Conservation (phyloP, 257 asterid species). For the Jasminum sambac region DNA sequence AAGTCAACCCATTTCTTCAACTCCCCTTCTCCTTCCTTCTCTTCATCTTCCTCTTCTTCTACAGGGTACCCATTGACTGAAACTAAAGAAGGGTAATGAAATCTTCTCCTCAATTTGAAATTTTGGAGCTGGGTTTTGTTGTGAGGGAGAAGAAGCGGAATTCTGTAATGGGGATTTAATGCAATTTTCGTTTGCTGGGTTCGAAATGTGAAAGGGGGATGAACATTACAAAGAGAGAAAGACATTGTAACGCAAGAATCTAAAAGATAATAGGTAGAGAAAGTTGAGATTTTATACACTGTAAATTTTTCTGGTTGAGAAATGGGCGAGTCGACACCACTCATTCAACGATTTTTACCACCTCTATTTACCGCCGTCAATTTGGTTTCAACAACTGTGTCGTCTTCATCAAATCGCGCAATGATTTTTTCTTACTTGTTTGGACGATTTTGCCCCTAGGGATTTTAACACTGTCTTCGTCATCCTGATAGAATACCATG, state of each 20-base stretch:
- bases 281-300: background rate
- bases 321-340: slow-evolving; percentile 5
- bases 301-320: slow-evolving; percentile 1
- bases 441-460: slow-evolving; percentile 30
- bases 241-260: slow-evolving; percentile 32
- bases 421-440: slow-evolving; percentile 23
- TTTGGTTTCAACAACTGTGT: background rate
- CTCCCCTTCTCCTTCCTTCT: slow-evolving; percentile 26
- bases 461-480: background rate
- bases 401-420: slow-evolving; percentile 10
- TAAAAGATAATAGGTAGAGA: background rate
- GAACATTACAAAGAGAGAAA: slow-evolving; percentile 37
- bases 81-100: slow-evolving; percentile 43
- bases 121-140: slow-evolving; percentile 26
- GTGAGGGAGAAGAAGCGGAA: slow-evolving; percentile 21
- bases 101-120: slow-evolving; percentile 25
- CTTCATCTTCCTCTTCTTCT: slow-evolving; percentile 24
- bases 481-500: background rate
- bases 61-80: slow-evolving; percentile 57
- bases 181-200: slow-evolving; percentile 23
- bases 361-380: background rate
- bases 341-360: background rate
- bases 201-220: slow-evolving; percentile 35
- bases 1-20: slow-evolving; percentile 53
- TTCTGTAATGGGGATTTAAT: slow-evolving; percentile 13